Conservation (phyloP, 192 early-diverging fungal species). For the Phycomyces nitens region DNA sequence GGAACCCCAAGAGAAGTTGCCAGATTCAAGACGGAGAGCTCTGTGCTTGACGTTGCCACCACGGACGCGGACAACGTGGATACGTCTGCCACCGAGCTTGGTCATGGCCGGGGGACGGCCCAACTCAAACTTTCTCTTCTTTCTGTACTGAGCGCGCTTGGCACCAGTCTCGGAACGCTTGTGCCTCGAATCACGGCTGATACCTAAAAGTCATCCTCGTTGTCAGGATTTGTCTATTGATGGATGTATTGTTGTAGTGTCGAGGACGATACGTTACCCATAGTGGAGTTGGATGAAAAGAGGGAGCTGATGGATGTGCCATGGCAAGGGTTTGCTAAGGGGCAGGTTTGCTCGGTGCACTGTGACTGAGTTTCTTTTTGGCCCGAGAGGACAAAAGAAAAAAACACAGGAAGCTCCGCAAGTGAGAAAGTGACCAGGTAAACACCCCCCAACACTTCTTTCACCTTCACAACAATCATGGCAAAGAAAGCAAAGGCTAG, state of each 20-base stretch:
- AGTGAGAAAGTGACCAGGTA: background rate
- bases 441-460: background rate
- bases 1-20: constrained; percentile 98
- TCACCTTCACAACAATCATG: constrained; percentile 36
- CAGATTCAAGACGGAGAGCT: constrained; percentile 94
- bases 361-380: constrained; percentile 1
- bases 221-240: background rate
- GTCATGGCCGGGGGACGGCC: constrained; percentile 98
- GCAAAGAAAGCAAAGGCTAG: constrained; percentile 84
- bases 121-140: constrained; percentile 99
- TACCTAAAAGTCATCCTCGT: constrained; percentile 59
- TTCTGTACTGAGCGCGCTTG: constrained; percentile 99
- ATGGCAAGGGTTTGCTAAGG: background rate
- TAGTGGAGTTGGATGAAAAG: constrained; percentile 5
- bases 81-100: constrained; percentile 95
- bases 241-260: background rate
- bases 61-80: constrained; percentile 94
- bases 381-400: background rate
- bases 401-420: constrained; percentile 1
- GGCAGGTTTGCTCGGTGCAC: background rate
- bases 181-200: constrained; percentile 98
- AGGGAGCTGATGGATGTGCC: background rate
- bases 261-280: background rate
- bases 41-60: constrained; percentile 99
- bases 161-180: constrained; percentile 97